Conservation (phyloP, 352 stramenopile genomes). For the Phytophthora fragariae region DNA sequence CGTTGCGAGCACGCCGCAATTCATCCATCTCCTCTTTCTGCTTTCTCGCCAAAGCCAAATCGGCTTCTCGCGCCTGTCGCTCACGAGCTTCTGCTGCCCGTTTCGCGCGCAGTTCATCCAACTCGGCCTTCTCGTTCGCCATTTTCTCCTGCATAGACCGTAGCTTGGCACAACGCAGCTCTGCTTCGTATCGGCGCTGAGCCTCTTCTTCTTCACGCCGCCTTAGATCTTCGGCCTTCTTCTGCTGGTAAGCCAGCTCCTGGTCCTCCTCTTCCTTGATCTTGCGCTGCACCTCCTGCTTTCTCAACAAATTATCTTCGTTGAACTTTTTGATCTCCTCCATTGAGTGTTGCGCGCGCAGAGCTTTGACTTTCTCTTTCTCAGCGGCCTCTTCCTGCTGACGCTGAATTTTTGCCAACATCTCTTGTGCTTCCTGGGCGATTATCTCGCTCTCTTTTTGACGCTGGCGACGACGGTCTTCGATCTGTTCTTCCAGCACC, state of each 20-base stretch:
- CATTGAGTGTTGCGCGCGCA: constrained; percentile 65
- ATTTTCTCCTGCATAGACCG: constrained; percentile 89
- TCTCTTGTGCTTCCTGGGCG: constrained; percentile 88
- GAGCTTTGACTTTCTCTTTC: constrained; percentile 72
- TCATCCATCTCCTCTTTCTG: constrained; percentile 88
- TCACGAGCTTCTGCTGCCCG: constrained; percentile 91
- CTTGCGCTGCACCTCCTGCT: constrained; percentile 73
- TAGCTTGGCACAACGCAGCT: constrained; percentile 79
- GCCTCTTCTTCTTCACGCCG: constrained; percentile 73
- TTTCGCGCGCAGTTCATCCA: constrained; percentile 93
- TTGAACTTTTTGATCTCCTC: constrained; percentile 83
- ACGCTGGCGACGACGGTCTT: constrained; percentile 58
- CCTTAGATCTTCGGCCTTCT: constrained; percentile 75
- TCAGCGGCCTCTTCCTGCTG: constrained; percentile 75
- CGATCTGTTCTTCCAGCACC: constrained; percentile 91
- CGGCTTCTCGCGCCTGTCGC: constrained; percentile 84
- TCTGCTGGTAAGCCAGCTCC: constrained; percentile 72
- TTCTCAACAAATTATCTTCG: constrained; percentile 54
- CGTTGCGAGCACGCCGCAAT: constrained; percentile 67
- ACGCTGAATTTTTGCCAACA: constrained; percentile 87
- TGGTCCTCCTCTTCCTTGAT: constrained; percentile 83
- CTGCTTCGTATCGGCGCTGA: constrained; percentile 70
- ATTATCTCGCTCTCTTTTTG: constrained; percentile 52
- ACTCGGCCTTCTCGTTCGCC: constrained; percentile 87
- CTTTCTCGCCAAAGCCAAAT: constrained; percentile 85